Percentiles rank a stretch among this genome's conserved stretches.
Evolutionary conservation across 768 basidiomycete genomes (phyloP).

Genomic region (Pisolithus microcarpus): DNA sequence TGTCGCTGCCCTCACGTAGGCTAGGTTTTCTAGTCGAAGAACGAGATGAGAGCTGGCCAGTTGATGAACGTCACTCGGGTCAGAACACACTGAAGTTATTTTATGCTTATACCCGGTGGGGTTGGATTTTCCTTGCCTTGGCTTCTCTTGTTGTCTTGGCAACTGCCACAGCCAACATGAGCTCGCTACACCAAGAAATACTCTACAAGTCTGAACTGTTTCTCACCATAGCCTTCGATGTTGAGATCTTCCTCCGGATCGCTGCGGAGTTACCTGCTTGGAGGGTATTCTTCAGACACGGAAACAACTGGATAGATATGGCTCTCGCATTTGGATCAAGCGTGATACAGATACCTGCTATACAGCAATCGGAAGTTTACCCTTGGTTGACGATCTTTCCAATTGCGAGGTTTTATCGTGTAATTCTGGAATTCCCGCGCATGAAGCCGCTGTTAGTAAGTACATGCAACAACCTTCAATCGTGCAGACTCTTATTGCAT

Average conservation of each 20-base stretch:
- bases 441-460: slow-evolving; percentile 82
- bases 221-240: slow-evolving; percentile 77
- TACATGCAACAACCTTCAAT: not conserved
- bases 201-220: slow-evolving; percentile 64
- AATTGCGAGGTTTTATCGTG: slow-evolving; percentile 81
- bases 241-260: slow-evolving; percentile 79
- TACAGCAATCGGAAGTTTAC: slow-evolving; percentile 58
- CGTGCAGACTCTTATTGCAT: not conserved
- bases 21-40: slow-evolving; percentile 42
- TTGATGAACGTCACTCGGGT: slow-evolving; percentile 36
- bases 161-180: slow-evolving; percentile 49
- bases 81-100: slow-evolving; percentile 48
- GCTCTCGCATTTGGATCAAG: slow-evolving; percentile 67
- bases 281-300: slow-evolving; percentile 61
- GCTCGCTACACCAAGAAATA: slow-evolving; percentile 36
- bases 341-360: slow-evolving; percentile 78
- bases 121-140: slow-evolving; percentile 73
- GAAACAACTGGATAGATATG: slow-evolving; percentile 67
- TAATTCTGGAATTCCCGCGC: slow-evolving; percentile 82
- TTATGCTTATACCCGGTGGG: slow-evolving; percentile 55
- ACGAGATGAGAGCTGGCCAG: slow-evolving; percentile 56
- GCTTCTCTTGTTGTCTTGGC: slow-evolving; percentile 68
- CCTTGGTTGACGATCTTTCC: slow-evolving; percentile 90
- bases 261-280: slow-evolving; percentile 72
- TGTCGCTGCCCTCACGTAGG: slow-evolving; percentile 17